Conservation (phyloP, 2,329 filamentous ascomycete species). For the Arthrobotrys pseudoclavata region DNA sequence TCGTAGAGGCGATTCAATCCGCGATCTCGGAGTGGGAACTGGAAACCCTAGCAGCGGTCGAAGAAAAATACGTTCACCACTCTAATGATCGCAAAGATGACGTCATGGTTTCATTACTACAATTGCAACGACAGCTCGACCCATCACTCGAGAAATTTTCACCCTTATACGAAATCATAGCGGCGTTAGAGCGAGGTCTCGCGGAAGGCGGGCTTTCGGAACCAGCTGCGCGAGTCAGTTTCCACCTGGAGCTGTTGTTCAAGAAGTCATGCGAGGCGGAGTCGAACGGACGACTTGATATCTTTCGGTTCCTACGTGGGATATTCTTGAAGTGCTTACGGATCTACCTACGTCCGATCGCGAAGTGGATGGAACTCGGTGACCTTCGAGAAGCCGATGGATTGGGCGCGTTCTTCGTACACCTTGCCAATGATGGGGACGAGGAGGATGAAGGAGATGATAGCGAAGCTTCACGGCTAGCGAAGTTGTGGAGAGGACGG, state of each 20-base stretch:
- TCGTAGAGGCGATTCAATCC: constrained; percentile 60
- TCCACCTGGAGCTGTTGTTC: constrained; percentile 81
- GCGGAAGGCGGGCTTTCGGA: constrained; percentile 24
- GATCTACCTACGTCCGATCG: constrained; percentile 83
- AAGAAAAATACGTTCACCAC: constrained; percentile 48
- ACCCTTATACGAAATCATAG: constrained; percentile 61
- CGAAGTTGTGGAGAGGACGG: constrained; percentile 81
- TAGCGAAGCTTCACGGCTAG: constrained; percentile 68
- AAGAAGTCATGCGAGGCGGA: constrained; percentile 78
- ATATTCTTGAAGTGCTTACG: constrained; percentile 86
- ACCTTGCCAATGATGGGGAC: constrained; percentile 47
- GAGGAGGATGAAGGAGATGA: constrained; percentile 61
- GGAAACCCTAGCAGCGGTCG: constrained; percentile 58
- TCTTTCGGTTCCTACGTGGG: constrained; percentile 75
- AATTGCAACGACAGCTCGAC: constrained; percentile 62
- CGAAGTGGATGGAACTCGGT: constrained; percentile 86
- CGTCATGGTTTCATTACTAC: constrained; percentile 61
- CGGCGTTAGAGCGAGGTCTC: constrained; percentile 46
- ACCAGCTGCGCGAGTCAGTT: constrained; percentile 59
- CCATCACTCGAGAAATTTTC: constrained; percentile 59
- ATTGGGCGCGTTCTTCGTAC: constrained; percentile 81
- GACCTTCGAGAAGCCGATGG: constrained; percentile 71
- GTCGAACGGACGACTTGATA: constrained; percentile 74
- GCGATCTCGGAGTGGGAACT: constrained; percentile 58
- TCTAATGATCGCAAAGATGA: constrained; percentile 9